These are phyloP conservation scores for Penicillium sp. DNA, from an alignment of 2,329 filamentous ascomycete species.

Conservation along the genomic window DNA sequence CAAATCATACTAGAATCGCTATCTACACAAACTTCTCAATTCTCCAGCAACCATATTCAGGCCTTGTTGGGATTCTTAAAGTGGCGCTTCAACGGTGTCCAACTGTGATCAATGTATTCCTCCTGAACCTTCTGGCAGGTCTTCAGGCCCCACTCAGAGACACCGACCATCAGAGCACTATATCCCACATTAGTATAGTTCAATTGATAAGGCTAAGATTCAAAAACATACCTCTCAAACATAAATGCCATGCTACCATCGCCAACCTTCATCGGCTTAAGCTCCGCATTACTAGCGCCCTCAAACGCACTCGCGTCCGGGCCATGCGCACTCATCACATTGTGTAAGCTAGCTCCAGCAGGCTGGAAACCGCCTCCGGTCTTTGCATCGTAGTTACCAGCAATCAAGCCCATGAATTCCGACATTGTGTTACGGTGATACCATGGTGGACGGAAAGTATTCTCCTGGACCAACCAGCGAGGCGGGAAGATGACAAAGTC, in stretches of 20 bases:
- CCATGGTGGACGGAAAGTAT: conserved; percentile 62
- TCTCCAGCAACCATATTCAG: not conserved
- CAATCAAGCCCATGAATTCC: conserved; percentile 66
- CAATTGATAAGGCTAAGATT: not conserved
- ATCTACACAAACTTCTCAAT: conserved; percentile 2
- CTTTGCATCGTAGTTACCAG: conserved; percentile 62
- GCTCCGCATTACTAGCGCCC: conserved; percentile 53
- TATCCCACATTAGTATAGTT: conserved; percentile 24
- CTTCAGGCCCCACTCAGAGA: conserved; percentile 71
- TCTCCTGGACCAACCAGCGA: conserved; percentile 62
- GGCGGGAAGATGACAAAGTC: conserved; percentile 68
- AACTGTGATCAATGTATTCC: conserved; percentile 78
- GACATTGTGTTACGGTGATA: conserved; percentile 67
- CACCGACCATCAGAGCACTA: conserved; percentile 66
- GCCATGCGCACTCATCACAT: conserved; percentile 70
- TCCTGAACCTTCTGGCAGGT: conserved; percentile 70
- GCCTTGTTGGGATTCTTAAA: conserved; percentile 55
- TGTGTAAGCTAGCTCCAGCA: conserved; percentile 64
- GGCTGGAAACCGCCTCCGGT: conserved; percentile 59
- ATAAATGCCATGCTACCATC: conserved; percentile 64
- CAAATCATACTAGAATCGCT: conserved; percentile 4
- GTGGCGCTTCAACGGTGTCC: conserved; percentile 67
- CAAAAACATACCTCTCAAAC: conserved; percentile 54
- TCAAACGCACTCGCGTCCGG: conserved; percentile 59
- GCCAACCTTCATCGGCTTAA: conserved; percentile 59